Evolutionary conservation across 1,284 basidiomycete species (phyloP).

Genomic region (Blastosporella zonata): DNA sequence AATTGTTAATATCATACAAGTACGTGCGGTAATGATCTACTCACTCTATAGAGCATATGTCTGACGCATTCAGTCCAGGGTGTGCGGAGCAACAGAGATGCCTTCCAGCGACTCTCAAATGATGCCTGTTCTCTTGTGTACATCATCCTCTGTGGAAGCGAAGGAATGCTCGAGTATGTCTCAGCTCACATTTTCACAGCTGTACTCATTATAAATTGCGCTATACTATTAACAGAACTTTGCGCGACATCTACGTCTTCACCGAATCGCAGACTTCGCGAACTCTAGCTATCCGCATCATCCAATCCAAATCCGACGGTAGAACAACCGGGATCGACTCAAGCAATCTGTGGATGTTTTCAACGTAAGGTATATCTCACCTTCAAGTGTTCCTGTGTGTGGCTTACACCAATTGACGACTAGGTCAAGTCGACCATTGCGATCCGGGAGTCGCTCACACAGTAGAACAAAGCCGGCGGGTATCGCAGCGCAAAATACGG

Average conservation of each 20-base stretch:
- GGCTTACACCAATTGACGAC: too few species aligned
- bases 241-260: slow-evolving; percentile 5
- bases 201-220: too few species aligned
- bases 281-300: neutral
- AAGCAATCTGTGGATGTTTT: slow-evolving; percentile 13
- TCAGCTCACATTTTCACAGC: too few species aligned
- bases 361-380: neutral
- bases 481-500: too few species aligned
- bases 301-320: slow-evolving; percentile 11
- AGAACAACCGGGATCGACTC: slow-evolving; percentile 4
- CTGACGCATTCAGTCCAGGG: neutral
- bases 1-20: slow-evolving; percentile 12
- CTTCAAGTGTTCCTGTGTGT: too few species aligned
- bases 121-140: slow-evolving; percentile 15
- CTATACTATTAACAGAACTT: slow-evolving; percentile 5
- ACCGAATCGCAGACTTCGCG: slow-evolving; percentile 1
- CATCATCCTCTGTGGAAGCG: neutral
- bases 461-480: too few species aligned
- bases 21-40: neutral
- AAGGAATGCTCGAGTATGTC: too few species aligned
- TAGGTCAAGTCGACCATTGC: too few species aligned
- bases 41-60: neutral
- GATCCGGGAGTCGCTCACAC: too few species aligned
- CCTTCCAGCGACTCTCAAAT: slow-evolving; percentile 6
- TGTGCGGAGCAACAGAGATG: slow-evolving; percentile 8